A percentile compares a stretch with the other conserved stretches of the same genome.
phyloP scores from a whole-genome alignment of 805 yeast genomes.

The Hanseniaspora meyeri region DNA sequence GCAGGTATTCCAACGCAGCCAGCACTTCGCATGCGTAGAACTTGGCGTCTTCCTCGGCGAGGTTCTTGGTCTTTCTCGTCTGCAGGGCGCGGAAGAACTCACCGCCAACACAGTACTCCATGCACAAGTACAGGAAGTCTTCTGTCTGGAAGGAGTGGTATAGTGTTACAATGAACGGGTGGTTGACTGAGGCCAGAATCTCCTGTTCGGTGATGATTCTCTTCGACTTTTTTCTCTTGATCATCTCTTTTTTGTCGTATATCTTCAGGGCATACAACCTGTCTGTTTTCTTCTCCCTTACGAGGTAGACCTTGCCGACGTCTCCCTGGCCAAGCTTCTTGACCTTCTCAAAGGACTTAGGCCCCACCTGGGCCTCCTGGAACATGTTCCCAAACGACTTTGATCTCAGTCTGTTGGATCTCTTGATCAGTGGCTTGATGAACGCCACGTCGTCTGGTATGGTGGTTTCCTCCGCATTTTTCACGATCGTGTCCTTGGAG shows the following conservation, averaged over 20 bases:
- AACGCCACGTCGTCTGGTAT: not conserved
- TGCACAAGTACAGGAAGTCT: slow-evolving; percentile 80
- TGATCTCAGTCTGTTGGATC: slow-evolving; percentile 30
- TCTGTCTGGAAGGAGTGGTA: slow-evolving; percentile 95
- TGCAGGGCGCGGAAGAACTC: slow-evolving; percentile 94
- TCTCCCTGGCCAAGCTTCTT: slow-evolving; percentile 92
- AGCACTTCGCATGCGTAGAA: slow-evolving; percentile 95
- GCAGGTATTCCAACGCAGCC: slow-evolving; percentile 91
- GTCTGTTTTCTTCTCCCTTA: slow-evolving; percentile 63
- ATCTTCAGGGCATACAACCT: slow-evolving; percentile 87
- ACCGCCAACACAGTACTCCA: slow-evolving; percentile 99
- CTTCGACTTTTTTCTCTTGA: slow-evolving; percentile 84
- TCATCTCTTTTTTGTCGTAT: slow-evolving; percentile 81
- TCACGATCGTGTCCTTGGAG: not conserved
- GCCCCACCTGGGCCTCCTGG: slow-evolving; percentile 68
- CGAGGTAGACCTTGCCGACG: slow-evolving; percentile 91
- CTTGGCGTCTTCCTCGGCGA: slow-evolving; percentile 75
- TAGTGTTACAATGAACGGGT: slow-evolving; percentile 91
- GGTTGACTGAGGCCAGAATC: slow-evolving; percentile 85
- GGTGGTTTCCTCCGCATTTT: not conserved
- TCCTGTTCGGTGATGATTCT: slow-evolving; percentile 95
- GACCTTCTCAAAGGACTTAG: slow-evolving; percentile 77
- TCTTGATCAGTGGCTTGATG: slow-evolving; percentile 16
- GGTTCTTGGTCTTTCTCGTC: slow-evolving; percentile 74
- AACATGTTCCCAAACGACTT: slow-evolving; percentile 54